A percentile compares a stretch with the other conserved stretches of the same genome.
Conservation (phyloP, 441 rosid species). For the Pelargonium australe region DNA sequence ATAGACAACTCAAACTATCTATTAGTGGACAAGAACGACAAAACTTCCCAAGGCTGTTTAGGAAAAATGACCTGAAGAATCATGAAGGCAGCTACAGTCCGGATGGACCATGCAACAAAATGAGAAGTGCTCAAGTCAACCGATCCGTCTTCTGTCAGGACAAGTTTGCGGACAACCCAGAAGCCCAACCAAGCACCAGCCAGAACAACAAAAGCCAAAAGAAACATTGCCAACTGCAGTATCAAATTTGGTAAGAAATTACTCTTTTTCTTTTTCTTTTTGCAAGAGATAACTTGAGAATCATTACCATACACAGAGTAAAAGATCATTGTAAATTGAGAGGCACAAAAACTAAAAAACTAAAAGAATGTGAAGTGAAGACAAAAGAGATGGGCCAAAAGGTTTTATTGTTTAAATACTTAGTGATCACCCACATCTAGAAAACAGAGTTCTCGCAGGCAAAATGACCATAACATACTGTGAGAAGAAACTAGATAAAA, state of each 20-base stretch:
- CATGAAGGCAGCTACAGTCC: conserved; percentile 51
- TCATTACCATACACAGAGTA: no score
- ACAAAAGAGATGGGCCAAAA: neutral
- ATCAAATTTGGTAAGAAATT: conserved; percentile 2
- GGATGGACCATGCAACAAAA: conserved; percentile 78
- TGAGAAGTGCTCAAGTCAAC: conserved; percentile 58
- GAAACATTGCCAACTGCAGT: conserved; percentile 60
- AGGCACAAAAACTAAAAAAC: no score
- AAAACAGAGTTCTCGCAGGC: conserved; percentile 3
- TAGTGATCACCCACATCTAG: no score
- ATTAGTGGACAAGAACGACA: neutral
- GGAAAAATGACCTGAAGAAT: conserved; percentile 64
- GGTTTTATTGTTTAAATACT: neutral
- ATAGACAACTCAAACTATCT: neutral
- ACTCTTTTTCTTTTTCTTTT: conserved; percentile 5
- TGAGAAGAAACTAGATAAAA: neutral
- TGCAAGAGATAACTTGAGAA: neutral
- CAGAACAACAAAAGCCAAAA: conserved; percentile 52
- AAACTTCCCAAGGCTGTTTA: conserved; percentile 1
- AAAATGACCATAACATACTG: conserved; percentile 8
- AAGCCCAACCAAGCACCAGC: conserved; percentile 93
- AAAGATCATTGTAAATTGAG: no score
- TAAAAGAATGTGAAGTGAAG: neutral
- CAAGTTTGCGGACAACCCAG: conserved; percentile 76
- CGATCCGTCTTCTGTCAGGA: conserved; percentile 72